Base-by-base conservation (phyloP, 176 grass and related monocot species). In the Carex kokanica region DNA sequence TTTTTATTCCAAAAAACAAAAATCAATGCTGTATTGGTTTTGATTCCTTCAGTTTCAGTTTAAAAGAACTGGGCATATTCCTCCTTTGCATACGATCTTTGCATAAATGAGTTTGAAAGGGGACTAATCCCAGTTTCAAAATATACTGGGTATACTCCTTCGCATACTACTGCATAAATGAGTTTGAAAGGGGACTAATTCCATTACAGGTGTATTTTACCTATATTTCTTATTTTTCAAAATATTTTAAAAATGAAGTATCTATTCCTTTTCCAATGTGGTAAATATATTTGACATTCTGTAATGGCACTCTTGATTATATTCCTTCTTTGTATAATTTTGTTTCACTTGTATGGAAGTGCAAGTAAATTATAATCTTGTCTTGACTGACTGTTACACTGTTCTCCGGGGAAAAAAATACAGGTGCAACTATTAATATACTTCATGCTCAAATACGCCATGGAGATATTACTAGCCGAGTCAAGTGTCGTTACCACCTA, bases 391-490 rank as follows among this genome's bases (percentile, higher is more conserved):
- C 73, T 54, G 47, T 29, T 18, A 78, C 51, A 29, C 25, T 32
- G 16, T 15, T 14, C 10, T 77, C 25, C 2, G 72, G 45, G 1
- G 0, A 55, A 78, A 78, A 53, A 78, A 71, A 71, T 43, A 78
- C 78, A 99, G 96, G 96, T 99, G 78, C 96, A 95, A 65, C 71
- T 99, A 62, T 86, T 99, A 78, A 99, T 93, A 87, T 99, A 99
- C 75, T 99, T 99, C 86, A 99, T 99, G 96, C 93, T 99, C 81
- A 99, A 99, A 85, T 99, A 95, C 12, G 93, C 96, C 1, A 99
- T 99, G 96, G 96, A 99, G 86, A 93, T 99, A 85, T 85, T 95
- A 85, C 89, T 99, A 79, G 91, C 96, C 7, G 96, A 99, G 47
- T 99, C 96, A 25, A 99, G 96, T 93, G 96, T 99, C 27, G 83